A percentile compares a stretch with the other conserved stretches of the same genome.
phyloP scores from a whole-genome alignment of 768 basidiomycete genomes.

The Rhizopogon vinicolor region DNA sequence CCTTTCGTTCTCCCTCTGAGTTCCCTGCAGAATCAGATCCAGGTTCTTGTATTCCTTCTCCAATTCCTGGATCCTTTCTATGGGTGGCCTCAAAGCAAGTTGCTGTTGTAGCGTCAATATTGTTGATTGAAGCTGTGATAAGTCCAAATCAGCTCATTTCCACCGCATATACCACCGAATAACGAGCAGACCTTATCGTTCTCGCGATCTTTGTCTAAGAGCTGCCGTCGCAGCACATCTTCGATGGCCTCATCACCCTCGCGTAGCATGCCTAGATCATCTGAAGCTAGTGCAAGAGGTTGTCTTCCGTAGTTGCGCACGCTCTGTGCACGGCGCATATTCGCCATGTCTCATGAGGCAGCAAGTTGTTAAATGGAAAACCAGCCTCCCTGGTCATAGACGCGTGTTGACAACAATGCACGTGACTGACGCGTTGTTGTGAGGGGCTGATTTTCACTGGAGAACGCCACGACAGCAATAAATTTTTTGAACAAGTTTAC shows the following conservation, averaged over 20 bases:
- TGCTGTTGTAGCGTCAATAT: conserved; percentile 61
- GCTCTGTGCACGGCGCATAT: conserved; percentile 63
- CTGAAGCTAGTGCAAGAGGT: conserved; percentile 36
- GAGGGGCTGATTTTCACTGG: not conserved
- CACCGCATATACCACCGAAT: not conserved
- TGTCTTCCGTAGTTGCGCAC: conserved; percentile 46
- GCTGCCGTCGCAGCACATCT: conserved; percentile 56
- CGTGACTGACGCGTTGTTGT: not conserved
- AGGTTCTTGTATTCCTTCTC: conserved; percentile 73
- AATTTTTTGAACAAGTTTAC: not conserved
- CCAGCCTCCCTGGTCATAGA: not conserved
- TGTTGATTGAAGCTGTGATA: conserved; percentile 52
- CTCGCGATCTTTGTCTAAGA: conserved; percentile 66
- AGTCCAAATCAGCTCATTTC: not conserved
- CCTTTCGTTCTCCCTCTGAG: conserved; percentile 81
- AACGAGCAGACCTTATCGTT: conserved; percentile 52
- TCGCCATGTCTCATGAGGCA: not conserved
- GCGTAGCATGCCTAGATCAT: conserved; percentile 58
- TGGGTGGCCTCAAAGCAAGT: conserved; percentile 61
- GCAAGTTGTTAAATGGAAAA: not conserved
- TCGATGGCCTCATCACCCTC: conserved; percentile 59
- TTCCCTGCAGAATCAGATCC: conserved; percentile 72
- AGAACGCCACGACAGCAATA: not conserved
- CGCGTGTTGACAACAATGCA: not conserved
- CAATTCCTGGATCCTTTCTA: conserved; percentile 60